Base-by-base conservation (phyloP, 805 yeast species). In the Saccharomyces eubayanus region DNA sequence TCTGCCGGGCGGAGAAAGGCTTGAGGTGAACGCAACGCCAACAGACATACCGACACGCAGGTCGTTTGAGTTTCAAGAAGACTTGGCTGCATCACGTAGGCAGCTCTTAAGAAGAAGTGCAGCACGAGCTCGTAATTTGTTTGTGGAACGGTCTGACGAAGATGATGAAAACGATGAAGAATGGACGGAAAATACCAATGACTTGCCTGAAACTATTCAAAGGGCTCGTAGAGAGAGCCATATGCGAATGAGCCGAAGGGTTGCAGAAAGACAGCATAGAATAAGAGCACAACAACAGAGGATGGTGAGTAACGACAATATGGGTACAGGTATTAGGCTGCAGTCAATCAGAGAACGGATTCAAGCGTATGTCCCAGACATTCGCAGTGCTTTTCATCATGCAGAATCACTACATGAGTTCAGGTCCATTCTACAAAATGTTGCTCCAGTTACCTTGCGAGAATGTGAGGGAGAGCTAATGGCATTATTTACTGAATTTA, bases 1-100 rank as follows among this genome's bases (percentile, higher is more conserved):
- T 28, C 55, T 67, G 6, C 71, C 70, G 1, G 70, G 70, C 27
- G 65, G 67, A 28, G 59, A 59, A 28, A 58, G 59, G 2, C 36
- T 67, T 40, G 53, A 57, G 28, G 57, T 67, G 8, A 51, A 52
- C 43, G 61, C 66, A 2, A 50, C 60, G 5, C 55, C 58, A 24
- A 57, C 53, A 3, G 70, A 66, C 45, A 55, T 56, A 48, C 71
- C 70, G 2, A 53, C 52, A 10, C 54, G 64, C 27, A 59, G 67
- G 29, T 67, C 71, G 1, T 67, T 66, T 51, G 64, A 62, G 47
- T 57, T 60, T 56, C 64, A 59, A 52, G 57, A 55, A 10, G 49
- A 49, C 43, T 30, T 55, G 9, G 57, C 60, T 2, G 54, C 49
- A 21, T 48, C 63, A 11, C 54, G 65, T 11, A 53, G 59, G 16